Evolutionary conservation across 768 basidiomycete species (phyloP).

Genomic region (Phylloporus arenicola): DNA sequence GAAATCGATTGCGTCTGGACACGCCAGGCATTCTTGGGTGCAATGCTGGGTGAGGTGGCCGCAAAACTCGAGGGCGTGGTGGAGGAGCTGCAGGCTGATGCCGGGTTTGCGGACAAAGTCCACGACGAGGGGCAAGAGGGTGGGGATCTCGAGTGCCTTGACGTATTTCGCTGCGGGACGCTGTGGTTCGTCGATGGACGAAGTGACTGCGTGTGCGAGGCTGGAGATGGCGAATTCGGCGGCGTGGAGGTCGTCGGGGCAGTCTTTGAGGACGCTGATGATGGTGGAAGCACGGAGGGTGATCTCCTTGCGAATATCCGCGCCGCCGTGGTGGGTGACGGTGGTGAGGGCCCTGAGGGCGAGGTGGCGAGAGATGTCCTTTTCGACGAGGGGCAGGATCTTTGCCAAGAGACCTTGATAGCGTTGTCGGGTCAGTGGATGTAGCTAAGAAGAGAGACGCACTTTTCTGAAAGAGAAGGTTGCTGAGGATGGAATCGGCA

Average conservation of each 20-base stretch:
- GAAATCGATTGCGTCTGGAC: conserved; percentile 42
- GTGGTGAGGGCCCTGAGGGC: conserved; percentile 52
- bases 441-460: background rate
- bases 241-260: conserved; percentile 45
- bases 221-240: conserved; percentile 48
- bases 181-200: conserved; percentile 39
- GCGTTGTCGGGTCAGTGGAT: background rate
- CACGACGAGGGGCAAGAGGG: conserved; percentile 40
- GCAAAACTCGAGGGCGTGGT: conserved; percentile 49
- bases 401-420: conserved; percentile 46
- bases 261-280: conserved; percentile 41
- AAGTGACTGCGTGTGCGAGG: conserved; percentile 46
- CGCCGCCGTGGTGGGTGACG: conserved; percentile 59
- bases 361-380: conserved; percentile 43
- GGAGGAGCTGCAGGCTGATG: conserved; percentile 38
- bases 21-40: conserved; percentile 38
- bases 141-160: conserved; percentile 39
- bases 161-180: conserved; percentile 34
- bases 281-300: conserved; percentile 40
- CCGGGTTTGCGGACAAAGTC: conserved; percentile 41
- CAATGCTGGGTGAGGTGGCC: conserved; percentile 41
- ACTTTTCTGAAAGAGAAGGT: conserved; percentile 57
- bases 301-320: conserved; percentile 44
- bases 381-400: conserved; percentile 49
- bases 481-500: conserved; percentile 50